Percentiles rank a stretch among this genome's conserved stretches.
phyloP scores from a whole-genome alignment of 2,329 filamentous ascomycete genomes.

The Proliferodiscus dingleyae region DNA sequence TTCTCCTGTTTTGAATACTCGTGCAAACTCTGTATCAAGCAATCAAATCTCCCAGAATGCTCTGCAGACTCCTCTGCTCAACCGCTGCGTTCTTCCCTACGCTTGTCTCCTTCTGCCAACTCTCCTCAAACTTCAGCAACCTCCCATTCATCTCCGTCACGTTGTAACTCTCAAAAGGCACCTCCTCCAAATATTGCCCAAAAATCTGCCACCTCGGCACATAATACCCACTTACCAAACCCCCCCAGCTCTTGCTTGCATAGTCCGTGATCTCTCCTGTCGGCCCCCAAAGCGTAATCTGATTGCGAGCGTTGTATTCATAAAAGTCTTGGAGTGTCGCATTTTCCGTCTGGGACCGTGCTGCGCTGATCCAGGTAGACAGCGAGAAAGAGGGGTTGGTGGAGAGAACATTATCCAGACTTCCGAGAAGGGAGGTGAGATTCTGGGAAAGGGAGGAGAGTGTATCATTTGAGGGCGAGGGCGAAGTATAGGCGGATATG shows the following conservation, averaged over 20 bases:
- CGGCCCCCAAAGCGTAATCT: slow-evolving; percentile 47
- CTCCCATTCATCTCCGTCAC: slow-evolving; percentile 15
- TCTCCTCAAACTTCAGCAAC: slow-evolving; percentile 15
- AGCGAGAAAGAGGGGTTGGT: slow-evolving; percentile 41
- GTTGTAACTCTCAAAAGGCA: slow-evolving; percentile 16
- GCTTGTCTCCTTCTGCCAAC: slow-evolving; percentile 17
- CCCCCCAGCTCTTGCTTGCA: slow-evolving; percentile 44
- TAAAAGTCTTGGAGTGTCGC: slow-evolving; percentile 33
- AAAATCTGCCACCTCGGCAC: slow-evolving; percentile 42
- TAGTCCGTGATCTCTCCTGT: slow-evolving; percentile 45
- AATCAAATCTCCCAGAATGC: neutral
- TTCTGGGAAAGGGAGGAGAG: slow-evolving; percentile 27
- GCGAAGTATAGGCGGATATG: slow-evolving; percentile 29
- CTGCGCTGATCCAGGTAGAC: slow-evolving; percentile 37
- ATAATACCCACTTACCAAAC: slow-evolving; percentile 44
- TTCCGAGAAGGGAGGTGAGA: slow-evolving; percentile 33
- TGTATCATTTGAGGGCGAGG: slow-evolving; percentile 8
- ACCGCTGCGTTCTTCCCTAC: neutral
- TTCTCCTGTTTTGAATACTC: too few species aligned
- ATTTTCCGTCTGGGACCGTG: slow-evolving; percentile 29
- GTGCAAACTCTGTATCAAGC: too few species aligned
- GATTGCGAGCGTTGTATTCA: slow-evolving; percentile 44
- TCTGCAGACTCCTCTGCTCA: neutral
- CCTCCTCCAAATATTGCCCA: slow-evolving; percentile 34
- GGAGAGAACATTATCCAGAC: slow-evolving; percentile 38